phyloP scores from a whole-genome alignment of 169 alveolate genomes.

The Plasmodium inui region DNA sequence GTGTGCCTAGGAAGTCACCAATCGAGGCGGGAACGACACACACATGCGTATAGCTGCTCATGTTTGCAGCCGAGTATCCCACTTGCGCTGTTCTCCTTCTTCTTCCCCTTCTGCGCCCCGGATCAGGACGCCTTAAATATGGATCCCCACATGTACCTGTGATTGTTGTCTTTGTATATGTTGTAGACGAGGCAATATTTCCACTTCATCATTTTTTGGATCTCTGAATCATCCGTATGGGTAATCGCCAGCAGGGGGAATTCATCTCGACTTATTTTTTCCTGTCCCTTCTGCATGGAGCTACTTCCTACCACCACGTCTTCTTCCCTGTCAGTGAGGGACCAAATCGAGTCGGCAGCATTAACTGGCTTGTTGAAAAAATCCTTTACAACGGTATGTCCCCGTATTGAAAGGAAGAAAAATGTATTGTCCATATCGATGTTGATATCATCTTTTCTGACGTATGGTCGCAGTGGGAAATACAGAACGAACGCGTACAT shows the following conservation, averaged over 20 bases:
- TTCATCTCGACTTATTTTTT: neutral
- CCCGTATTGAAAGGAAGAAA: constrained; percentile 27
- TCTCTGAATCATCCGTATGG: constrained; percentile 22
- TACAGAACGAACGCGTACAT: constrained; percentile 45
- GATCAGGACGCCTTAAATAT: constrained; percentile 48
- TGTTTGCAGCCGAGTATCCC: neutral
- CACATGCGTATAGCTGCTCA: neutral
- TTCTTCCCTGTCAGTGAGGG: constrained; percentile 22
- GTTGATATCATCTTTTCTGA: constrained; percentile 28
- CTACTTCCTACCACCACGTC: neutral
- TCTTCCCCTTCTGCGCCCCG: neutral
- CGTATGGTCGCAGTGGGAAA: constrained; percentile 38
- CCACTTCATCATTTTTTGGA: constrained; percentile 18
- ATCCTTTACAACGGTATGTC: constrained; percentile 53
- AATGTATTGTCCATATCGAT: constrained; percentile 53
- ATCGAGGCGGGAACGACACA: neutral
- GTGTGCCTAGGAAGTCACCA: neutral
- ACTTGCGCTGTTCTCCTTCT: neutral
- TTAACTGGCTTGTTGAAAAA: constrained; percentile 53
- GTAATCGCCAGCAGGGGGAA: constrained; percentile 35
- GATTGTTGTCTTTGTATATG: constrained; percentile 73
- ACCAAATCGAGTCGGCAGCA: constrained; percentile 62
- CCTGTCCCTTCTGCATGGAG: neutral
- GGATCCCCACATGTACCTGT: constrained; percentile 76
- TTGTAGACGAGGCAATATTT: constrained; percentile 41